Conservation (phyloP, 2,329 filamentous ascomycete species). For the Botryosphaeria dothidea region DNA sequence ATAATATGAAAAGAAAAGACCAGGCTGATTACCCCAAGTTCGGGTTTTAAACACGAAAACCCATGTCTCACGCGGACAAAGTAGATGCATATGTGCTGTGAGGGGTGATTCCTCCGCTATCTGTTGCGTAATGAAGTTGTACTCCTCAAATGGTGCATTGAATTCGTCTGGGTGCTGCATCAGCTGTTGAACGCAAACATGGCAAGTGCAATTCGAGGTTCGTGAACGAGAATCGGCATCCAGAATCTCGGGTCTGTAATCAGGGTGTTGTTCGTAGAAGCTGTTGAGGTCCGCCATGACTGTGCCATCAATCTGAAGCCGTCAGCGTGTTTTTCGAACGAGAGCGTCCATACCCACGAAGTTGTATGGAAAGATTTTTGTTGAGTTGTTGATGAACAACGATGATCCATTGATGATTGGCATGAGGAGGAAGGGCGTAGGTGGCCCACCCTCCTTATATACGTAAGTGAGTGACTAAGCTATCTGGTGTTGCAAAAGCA, state of each 20-base stretch:
- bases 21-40: slow-evolving; percentile 18
- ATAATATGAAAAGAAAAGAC: too few species aligned
- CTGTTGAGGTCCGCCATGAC: slow-evolving; percentile 21
- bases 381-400: too few species aligned
- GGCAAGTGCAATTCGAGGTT: slow-evolving; percentile 8
- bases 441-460: too few species aligned
- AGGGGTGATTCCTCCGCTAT: background rate
- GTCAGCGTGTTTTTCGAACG: background rate
- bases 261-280: background rate
- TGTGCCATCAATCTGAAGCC: slow-evolving; percentile 3
- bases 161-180: background rate
- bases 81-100: slow-evolving; percentile 5
- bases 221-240: background rate
- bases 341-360: background rate
- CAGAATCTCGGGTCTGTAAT: background rate
- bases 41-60: slow-evolving; percentile 21
- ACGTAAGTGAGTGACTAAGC: too few species aligned
- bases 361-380: slow-evolving; percentile 18
- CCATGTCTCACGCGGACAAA: slow-evolving; percentile 6
- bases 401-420: too few species aligned
- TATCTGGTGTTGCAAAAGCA: too few species aligned
- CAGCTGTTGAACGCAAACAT: background rate
- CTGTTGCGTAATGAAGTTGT: background rate
- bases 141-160: background rate
- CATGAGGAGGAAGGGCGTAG: too few species aligned